These are phyloP conservation scores for Tylopilus intermedius DNA, from an alignment of 768 basidiomycete species.

Conservation along the genomic window DNA sequence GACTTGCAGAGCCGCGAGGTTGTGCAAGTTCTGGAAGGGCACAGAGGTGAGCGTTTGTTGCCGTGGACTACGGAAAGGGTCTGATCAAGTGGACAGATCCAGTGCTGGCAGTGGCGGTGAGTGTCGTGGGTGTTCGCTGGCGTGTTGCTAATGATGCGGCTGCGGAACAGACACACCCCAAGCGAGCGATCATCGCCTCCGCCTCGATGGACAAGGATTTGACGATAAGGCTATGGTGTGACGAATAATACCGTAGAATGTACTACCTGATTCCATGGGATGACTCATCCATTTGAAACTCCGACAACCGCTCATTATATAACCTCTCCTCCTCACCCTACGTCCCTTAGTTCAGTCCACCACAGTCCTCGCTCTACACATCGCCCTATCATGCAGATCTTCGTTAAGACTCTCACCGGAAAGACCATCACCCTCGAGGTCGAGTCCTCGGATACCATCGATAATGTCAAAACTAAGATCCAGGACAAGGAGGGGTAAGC, in stretches of 20 bases:
- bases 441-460: slow-evolving; percentile 26
- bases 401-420: slow-evolving; percentile 83
- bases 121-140: slow-evolving; percentile 18
- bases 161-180: slow-evolving; percentile 65
- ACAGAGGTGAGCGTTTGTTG: slow-evolving; percentile 53
- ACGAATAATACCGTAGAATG: slow-evolving; percentile 27
- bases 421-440: slow-evolving; percentile 61
- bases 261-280: not conserved
- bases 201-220: slow-evolving; percentile 89
- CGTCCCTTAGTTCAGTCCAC: slow-evolving; percentile 5
- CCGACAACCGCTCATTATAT: slow-evolving; percentile 13
- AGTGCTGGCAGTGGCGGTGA: slow-evolving; percentile 74
- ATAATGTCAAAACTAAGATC: slow-evolving; percentile 39
- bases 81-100: slow-evolving; percentile 35
- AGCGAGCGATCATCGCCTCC: slow-evolving; percentile 70
- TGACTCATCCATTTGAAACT: slow-evolving; percentile 18
- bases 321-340: not conserved
- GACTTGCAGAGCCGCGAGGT: slow-evolving; percentile 79
- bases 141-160: not conserved
- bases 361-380: not conserved
- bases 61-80: not conserved
- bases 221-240: slow-evolving; percentile 77
- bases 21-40: slow-evolving; percentile 71
- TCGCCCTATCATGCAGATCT: slow-evolving; percentile 48
- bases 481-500: slow-evolving; percentile 64